phyloP scores from a whole-genome alignment of 176 grass and related monocot species.

The Chrysopogon serrulatus region DNA sequence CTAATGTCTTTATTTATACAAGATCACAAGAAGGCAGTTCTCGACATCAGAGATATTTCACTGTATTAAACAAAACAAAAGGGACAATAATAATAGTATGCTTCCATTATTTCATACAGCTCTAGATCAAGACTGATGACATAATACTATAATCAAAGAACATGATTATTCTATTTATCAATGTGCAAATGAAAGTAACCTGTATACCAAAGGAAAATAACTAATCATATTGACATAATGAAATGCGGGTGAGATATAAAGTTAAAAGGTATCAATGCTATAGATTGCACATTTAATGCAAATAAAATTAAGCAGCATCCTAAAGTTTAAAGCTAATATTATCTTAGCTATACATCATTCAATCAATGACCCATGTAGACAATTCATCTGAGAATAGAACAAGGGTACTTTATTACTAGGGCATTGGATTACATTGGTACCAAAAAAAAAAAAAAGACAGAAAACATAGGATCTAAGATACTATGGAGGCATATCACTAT shows the following conservation, averaged over 20 bases:
- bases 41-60: neutral
- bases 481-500: neutral
- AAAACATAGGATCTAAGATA: slow-evolving; percentile 8
- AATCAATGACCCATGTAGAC: neutral
- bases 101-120: neutral
- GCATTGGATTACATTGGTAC: neutral
- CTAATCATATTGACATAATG: neutral
- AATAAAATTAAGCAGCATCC: neutral
- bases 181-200: neutral
- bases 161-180: neutral
- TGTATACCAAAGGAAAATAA: neutral
- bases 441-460: neutral
- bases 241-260: neutral
- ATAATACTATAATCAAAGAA: neutral
- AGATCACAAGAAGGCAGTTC: neutral
- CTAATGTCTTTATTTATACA: neutral
- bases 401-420: neutral
- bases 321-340: neutral
- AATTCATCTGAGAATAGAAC: neutral
- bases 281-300: neutral
- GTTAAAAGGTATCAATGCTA: neutral
- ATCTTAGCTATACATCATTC: neutral
- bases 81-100: neutral
- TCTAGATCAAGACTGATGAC: neutral
- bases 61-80: neutral